Conservation (phyloP, 345 rosid genomes). For the Citrus medica region DNA sequence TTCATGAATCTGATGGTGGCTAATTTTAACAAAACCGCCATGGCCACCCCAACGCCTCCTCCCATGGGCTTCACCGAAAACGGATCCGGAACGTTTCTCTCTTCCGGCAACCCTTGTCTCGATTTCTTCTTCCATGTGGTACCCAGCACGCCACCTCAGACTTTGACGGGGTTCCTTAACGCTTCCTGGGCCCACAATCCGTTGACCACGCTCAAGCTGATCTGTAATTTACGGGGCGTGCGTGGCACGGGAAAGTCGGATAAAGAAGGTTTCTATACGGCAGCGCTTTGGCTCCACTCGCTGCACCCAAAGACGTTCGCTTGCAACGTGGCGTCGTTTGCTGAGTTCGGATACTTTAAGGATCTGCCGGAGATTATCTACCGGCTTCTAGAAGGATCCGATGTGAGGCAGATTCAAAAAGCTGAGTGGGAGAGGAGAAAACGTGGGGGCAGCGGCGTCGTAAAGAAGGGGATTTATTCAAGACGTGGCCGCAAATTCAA, state of each 20-base stretch:
- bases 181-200: constrained; percentile 51
- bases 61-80: not conserved
- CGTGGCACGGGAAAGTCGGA: constrained; percentile 65
- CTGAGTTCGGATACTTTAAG: constrained; percentile 51
- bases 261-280: constrained; percentile 59
- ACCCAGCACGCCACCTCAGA: constrained; percentile 26
- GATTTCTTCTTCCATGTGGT: not conserved
- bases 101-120: not conserved
- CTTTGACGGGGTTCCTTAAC: constrained; percentile 20
- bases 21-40: not conserved
- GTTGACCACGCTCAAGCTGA: constrained; percentile 49
- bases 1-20: not conserved
- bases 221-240: constrained; percentile 67
- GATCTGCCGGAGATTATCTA: constrained; percentile 67
- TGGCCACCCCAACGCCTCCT: not conserved
- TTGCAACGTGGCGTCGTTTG: constrained; percentile 36
- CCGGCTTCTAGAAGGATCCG: constrained; percentile 46
- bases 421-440: constrained; percentile 36
- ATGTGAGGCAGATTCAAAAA: constrained; percentile 40
- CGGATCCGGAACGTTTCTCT: not conserved
- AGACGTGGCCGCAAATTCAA: not conserved
- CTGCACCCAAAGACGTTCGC: constrained; percentile 64
- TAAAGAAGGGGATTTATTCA: not conserved
- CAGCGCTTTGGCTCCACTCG: constrained; percentile 56
- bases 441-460: not conserved